Base-by-base conservation (phyloP, 2,329 filamentous ascomycete species). In the Bimuria novae-zelandiae region DNA sequence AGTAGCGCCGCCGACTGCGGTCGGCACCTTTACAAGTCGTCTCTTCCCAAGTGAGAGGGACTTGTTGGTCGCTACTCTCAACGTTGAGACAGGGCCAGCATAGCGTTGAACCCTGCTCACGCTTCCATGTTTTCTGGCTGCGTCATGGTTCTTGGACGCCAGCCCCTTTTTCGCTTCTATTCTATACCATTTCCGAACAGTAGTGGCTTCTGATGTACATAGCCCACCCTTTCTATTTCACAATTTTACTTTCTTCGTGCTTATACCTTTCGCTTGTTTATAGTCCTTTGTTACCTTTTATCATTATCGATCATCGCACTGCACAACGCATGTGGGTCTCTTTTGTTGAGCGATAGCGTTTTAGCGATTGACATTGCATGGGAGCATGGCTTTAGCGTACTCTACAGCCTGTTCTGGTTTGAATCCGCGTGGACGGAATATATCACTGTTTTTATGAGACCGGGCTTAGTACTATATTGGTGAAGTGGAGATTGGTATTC, bases 21-120 rank as follows among this genome's bases (percentile, higher is more conserved):
- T 68, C 56, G 63, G 68, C 71, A 71, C 62, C 60, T 63, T 64
- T 52, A 69, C 69, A 69, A 59, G 67, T 45, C 46, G 49, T 54
- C 51, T 33, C 21, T 30, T 16, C 16, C 30, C 33, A 43, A 39
- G 55, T 49, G 49, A 53, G 25, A 17, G 33, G 32, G 32, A 29
- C 67, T 67, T 72, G 69, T 69, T 74, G 72, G 71, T 75, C 71
- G 72, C 71, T 74, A 59, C 59, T 70, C 69, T 68, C 69, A 58
- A 56, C 11, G 21, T 22, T 10, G 22, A 14, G 23, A 14, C 25
- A 2, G 14, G 35, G 23, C 37, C 44, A 41, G 6, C 35, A 30
- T 37, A 30, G 17, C 29, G 12, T 40, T 25, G 60, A 55, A 46
- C 36, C 40, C 32, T 29, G 47, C 35, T 23, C 39, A 35, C 25